Evolutionary conservation across 192 early-diverging fungal species (phyloP).

Genomic region (Coemansia reversa): DNA sequence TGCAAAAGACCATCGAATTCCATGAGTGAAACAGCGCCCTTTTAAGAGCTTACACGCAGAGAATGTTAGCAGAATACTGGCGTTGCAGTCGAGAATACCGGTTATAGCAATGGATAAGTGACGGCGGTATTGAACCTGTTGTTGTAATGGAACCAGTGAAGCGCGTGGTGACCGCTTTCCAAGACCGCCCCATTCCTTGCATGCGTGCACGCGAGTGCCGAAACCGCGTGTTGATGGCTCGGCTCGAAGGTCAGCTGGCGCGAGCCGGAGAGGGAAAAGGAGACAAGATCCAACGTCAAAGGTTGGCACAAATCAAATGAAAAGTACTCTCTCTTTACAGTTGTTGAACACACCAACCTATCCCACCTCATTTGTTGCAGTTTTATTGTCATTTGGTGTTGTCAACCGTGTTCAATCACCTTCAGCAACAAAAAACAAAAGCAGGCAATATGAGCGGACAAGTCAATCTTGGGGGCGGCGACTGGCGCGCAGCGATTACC

Average conservation of each 20-base stretch:
- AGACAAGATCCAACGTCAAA: not conserved
- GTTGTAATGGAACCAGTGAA: not conserved
- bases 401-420: not conserved
- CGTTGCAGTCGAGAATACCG: not conserved
- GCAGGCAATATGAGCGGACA: constrained; percentile 29
- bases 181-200: not conserved
- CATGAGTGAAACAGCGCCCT: constrained; percentile 7
- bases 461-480: constrained; percentile 20
- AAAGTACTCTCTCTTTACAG: not conserved
- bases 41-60: not conserved
- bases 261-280: not conserved
- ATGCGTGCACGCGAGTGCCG: not conserved
- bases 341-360: not conserved
- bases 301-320: not conserved
- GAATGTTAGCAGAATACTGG: not conserved
- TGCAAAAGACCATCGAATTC: constrained; percentile 24
- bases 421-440: not conserved
- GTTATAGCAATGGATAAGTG: not conserved
- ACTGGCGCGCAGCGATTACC: constrained; percentile 29
- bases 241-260: not conserved
- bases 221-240: not conserved
- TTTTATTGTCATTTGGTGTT: not conserved
- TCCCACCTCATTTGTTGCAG: not conserved
- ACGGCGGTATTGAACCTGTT: not conserved
- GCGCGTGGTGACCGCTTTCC: not conserved